Conservation (phyloP, 495 filamentous ascomycete species). For the Viridothelium virens region DNA sequence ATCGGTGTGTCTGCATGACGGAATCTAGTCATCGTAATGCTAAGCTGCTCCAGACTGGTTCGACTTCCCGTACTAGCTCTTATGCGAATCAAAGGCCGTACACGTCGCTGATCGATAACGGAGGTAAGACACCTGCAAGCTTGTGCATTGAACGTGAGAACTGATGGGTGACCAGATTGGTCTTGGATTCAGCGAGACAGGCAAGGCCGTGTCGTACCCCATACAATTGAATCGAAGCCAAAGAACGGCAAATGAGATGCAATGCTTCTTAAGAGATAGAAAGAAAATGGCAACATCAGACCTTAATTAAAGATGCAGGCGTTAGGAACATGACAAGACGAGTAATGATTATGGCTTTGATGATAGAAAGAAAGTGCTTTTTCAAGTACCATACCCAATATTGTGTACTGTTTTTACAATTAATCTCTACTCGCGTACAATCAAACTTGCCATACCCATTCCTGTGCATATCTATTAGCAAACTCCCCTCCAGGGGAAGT, state of each 20-base stretch:
- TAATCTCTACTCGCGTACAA: conserved; percentile 34
- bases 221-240: background rate
- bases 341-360: background rate
- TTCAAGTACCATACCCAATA: background rate
- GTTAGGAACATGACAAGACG: background rate
- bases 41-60: background rate
- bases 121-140: background rate
- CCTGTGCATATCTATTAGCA: conserved; percentile 18
- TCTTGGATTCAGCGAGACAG: conserved; percentile 4
- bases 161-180: background rate
- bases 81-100: background rate
- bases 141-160: background rate
- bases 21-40: background rate
- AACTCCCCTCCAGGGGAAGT: background rate
- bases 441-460: conserved; percentile 42
- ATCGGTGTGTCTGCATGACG: background rate
- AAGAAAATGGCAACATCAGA: background rate
- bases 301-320: background rate
- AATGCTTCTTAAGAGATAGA: background rate
- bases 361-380: background rate
- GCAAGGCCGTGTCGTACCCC: background rate
- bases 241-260: background rate
- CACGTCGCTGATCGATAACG: background rate
- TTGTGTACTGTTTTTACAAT: background rate
- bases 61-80: background rate